Conservation (phyloP, 2,329 filamentous ascomycete genomes). For the Penicillium griseofulvum region DNA sequence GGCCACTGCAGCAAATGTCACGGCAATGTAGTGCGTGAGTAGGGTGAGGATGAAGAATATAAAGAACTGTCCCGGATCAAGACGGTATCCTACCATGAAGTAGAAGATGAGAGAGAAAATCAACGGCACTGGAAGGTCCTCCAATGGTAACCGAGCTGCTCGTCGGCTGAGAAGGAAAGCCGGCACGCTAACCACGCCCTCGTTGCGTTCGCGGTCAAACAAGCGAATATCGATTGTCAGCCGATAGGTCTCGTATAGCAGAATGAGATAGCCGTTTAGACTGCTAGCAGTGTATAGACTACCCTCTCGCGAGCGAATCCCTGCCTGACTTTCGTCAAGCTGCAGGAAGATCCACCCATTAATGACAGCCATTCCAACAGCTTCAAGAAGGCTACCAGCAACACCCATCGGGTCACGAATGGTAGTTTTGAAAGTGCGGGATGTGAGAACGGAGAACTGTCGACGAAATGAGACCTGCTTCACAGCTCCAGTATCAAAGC, state of each 20-base stretch:
- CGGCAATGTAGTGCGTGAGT: conserved; percentile 69
- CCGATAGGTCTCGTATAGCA: conserved; percentile 74
- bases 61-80: conserved; percentile 63
- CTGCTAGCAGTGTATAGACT: conserved; percentile 69
- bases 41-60: conserved; percentile 68
- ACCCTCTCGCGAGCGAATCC: conserved; percentile 71
- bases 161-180: conserved; percentile 70
- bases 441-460: conserved; percentile 65
- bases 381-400: conserved; percentile 66
- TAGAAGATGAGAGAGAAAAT: conserved; percentile 71
- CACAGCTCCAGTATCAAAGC: conserved; percentile 5
- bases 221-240: conserved; percentile 71
- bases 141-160: conserved; percentile 65
- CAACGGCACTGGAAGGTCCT: conserved; percentile 71
- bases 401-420: conserved; percentile 76
- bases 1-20: conserved; percentile 68
- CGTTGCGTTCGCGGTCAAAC: conserved; percentile 72
- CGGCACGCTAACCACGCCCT: conserved; percentile 67
- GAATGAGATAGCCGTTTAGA: conserved; percentile 72
- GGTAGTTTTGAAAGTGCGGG: conserved; percentile 68
- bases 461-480: conserved; percentile 58
- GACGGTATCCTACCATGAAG: conserved; percentile 73
- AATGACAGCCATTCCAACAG: conserved; percentile 67
- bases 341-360: conserved; percentile 71
- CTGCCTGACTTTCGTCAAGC: conserved; percentile 63